Percentiles rank a stretch among this genome's conserved stretches.
phyloP scores from a whole-genome alignment of 495 filamentous ascomycete genomes.

The Penicillium nucicola region DNA sequence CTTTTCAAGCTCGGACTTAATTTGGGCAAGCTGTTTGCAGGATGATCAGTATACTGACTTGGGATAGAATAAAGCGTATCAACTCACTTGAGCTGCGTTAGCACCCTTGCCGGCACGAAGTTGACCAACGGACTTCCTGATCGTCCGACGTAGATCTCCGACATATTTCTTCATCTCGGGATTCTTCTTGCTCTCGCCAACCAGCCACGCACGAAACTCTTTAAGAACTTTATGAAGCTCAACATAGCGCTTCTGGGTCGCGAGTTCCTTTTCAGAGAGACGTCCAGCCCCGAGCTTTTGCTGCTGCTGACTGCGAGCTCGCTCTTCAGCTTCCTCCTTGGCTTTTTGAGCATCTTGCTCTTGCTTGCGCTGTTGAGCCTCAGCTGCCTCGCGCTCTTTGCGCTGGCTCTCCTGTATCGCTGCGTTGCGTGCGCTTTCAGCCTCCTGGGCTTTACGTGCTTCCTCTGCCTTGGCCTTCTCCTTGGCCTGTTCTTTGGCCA shows the following conservation, averaged over 20 bases:
- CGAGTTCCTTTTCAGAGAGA: conserved; percentile 33
- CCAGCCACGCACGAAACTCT: conserved; percentile 57
- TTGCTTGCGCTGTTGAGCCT: conserved; percentile 39
- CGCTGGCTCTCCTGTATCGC: conserved; percentile 50
- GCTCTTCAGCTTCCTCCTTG: conserved; percentile 29
- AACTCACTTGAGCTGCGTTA: conserved; percentile 52
- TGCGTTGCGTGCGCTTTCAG: conserved; percentile 40
- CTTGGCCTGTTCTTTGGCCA: conserved; percentile 33
- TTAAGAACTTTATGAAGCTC: conserved; percentile 74
- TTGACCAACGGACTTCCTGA: conserved; percentile 71
- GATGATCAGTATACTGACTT: background rate
- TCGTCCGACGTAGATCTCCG: conserved; percentile 71
- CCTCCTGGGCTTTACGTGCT: conserved; percentile 22
- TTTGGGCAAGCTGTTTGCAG: conserved; percentile 16
- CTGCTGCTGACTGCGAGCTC: conserved; percentile 26
- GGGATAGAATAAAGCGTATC: background rate
- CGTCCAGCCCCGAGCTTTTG: conserved; percentile 25
- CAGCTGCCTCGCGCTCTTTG: conserved; percentile 50
- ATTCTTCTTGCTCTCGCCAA: conserved; percentile 45
- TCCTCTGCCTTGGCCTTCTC: conserved; percentile 41
- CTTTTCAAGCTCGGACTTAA: conserved; percentile 45
- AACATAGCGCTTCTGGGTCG: conserved; percentile 57
- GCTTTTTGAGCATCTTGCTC: conserved; percentile 35
- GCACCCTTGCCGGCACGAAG: conserved; percentile 59
- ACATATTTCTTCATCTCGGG: conserved; percentile 58